A percentile compares a stretch with the other conserved stretches of the same genome.
phyloP scores from a whole-genome alignment of 148 eudicot genomes.

The Linanthus parryae region DNA sequence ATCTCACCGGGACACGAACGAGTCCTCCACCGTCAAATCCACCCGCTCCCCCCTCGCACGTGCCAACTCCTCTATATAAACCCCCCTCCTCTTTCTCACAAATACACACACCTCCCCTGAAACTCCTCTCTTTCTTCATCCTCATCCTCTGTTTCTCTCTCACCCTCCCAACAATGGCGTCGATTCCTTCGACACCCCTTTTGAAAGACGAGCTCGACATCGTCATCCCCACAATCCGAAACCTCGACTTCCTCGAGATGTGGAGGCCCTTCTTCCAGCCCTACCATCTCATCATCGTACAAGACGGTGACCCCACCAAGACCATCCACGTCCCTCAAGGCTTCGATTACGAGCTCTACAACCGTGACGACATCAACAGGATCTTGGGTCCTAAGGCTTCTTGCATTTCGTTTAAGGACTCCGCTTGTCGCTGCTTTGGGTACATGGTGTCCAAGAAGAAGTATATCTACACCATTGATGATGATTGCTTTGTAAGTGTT shows the following conservation, averaged over 20 bases:
- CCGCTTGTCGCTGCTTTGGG: constrained; percentile 61
- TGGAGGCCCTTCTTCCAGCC: constrained; percentile 54
- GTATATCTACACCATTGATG: constrained; percentile 65
- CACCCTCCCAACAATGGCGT: not conserved
- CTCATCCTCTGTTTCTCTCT: too few relatives aligned
- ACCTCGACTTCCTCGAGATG: constrained; percentile 63
- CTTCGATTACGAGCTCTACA: constrained; percentile 58
- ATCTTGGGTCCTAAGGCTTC: constrained; percentile 56
- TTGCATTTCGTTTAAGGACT: constrained; percentile 66
- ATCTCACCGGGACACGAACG: too few relatives aligned
- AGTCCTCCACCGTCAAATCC: too few relatives aligned
- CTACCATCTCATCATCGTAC: constrained; percentile 54
- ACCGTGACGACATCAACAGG: constrained; percentile 44
- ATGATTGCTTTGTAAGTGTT: constrained; percentile 61
- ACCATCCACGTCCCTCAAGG: constrained; percentile 43
- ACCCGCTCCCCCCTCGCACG: too few relatives aligned
- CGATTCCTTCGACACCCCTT: constrained; percentile 17
- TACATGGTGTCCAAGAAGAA: constrained; percentile 67
- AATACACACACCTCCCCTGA: not conserved
- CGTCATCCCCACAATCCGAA: constrained; percentile 61
- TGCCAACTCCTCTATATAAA: not conserved
- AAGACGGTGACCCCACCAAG: constrained; percentile 64
- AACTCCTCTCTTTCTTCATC: not conserved
- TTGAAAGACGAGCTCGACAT: constrained; percentile 57
- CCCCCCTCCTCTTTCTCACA: not conserved